A percentile compares a stretch with the other conserved stretches of the same genome.
Evolutionary conservation across 805 yeast species (phyloP).

Genomic region (Saturnispora hagleri): DNA sequence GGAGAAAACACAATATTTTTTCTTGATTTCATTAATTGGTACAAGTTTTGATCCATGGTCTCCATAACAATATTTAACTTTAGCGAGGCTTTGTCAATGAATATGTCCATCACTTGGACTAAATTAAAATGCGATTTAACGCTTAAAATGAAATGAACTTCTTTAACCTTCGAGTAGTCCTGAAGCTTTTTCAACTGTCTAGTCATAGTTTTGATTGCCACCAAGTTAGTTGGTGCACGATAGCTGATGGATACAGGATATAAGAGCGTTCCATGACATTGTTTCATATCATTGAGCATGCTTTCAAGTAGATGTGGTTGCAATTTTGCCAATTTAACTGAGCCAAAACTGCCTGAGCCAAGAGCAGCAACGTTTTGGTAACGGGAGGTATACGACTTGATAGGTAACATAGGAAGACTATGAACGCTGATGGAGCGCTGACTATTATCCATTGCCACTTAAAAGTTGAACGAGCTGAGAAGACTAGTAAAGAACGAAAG

Average conservation of each 20-base stretch:
- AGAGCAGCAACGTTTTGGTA: constrained; percentile 45
- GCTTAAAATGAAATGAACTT: constrained; percentile 54
- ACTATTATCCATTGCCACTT: not conserved
- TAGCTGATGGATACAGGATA: constrained; percentile 27
- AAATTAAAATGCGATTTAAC: constrained; percentile 65
- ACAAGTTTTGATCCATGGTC: constrained; percentile 71
- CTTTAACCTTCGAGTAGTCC: constrained; percentile 53
- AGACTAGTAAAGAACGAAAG: not conserved
- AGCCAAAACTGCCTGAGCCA: constrained; percentile 74
- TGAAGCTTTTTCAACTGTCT: constrained; percentile 42
- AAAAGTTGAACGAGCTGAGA: not conserved
- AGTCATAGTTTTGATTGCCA: constrained; percentile 79
- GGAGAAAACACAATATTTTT: constrained; percentile 44
- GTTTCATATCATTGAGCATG: constrained; percentile 17
- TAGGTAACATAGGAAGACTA: constrained; percentile 22
- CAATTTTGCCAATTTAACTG: constrained; percentile 54
- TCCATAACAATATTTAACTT: constrained; percentile 83
- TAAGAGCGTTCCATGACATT: constrained; percentile 40
- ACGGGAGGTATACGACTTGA: constrained; percentile 32
- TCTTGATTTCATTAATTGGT: constrained; percentile 64
- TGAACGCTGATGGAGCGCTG: not conserved
- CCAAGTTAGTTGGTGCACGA: constrained; percentile 28
- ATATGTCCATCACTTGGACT: constrained; percentile 69
- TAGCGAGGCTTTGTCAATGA: constrained; percentile 52
- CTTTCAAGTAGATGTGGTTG: constrained; percentile 16